A percentile compares a stretch with the other conserved stretches of the same genome.
phyloP scores from a whole-genome alignment of 352 stramenopile species.

The Globisporangium solare region DNA sequence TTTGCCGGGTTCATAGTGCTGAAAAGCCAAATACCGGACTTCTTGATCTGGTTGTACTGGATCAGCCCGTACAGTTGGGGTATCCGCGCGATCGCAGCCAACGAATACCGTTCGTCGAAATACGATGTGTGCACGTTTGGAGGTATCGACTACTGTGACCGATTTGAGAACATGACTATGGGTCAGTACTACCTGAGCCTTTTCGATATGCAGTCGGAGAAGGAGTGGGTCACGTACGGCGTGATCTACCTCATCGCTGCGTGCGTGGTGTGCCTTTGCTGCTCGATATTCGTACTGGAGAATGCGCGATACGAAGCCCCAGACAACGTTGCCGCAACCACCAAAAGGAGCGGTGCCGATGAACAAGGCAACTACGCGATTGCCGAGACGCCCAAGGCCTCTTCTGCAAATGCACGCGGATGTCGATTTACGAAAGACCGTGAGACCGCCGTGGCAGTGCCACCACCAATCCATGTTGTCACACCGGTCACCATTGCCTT shows the following conservation, averaged over 20 bases:
- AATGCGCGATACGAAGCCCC: neutral
- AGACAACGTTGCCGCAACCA: constrained; percentile 12
- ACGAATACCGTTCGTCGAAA: constrained; percentile 12
- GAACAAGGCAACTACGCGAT: too few relatives aligned
- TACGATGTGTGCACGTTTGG: constrained; percentile 12
- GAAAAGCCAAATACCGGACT: constrained; percentile 11
- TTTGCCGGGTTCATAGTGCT: constrained; percentile 23
- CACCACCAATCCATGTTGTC: neutral
- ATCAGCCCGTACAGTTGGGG: too few relatives aligned
- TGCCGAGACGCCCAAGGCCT: constrained; percentile 18
- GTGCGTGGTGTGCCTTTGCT: constrained; percentile 14
- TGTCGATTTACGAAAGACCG: neutral
- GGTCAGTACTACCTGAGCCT: constrained; percentile 36
- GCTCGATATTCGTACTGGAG: constrained; percentile 1
- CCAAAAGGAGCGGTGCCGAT: too few relatives aligned
- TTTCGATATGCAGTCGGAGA: constrained; percentile 24
- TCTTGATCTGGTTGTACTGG: constrained; percentile 18
- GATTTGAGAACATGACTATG: constrained; percentile 18
- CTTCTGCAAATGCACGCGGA: too few relatives aligned
- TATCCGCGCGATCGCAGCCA: constrained; percentile 15
- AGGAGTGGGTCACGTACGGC: constrained; percentile 28
- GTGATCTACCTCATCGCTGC: constrained; percentile 31
- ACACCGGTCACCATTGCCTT: constrained; percentile 18
- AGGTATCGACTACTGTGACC: constrained; percentile 12
- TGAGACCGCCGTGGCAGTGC: constrained; percentile 2